Conservation (phyloP, 768 basidiomycete species). For the Mycena rosella region DNA sequence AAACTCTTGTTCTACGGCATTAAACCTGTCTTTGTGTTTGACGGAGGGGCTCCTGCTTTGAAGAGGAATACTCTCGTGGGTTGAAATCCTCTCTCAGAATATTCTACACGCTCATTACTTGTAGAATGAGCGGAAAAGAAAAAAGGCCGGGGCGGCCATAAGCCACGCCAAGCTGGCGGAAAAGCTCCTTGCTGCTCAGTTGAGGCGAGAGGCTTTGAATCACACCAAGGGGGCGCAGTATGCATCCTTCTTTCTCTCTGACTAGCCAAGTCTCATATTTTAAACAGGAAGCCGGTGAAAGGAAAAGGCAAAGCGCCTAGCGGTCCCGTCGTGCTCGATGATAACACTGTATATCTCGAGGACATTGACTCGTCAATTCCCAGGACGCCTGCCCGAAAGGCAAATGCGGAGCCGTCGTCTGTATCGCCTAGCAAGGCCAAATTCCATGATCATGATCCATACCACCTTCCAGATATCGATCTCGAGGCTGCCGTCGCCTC, state of each 20-base stretch:
- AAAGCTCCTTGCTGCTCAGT: constrained; percentile 90
- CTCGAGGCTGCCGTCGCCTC: constrained; percentile 72
- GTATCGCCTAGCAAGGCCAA: constrained; percentile 71
- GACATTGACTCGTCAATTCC: constrained; percentile 73
- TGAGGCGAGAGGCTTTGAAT: constrained; percentile 89
- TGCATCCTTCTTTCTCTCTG: constrained; percentile 32
- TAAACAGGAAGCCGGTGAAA: constrained; percentile 45
- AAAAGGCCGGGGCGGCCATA: constrained; percentile 90
- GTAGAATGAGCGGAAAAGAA: constrained; percentile 88
- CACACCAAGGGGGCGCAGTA: constrained; percentile 63
- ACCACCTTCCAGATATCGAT: constrained; percentile 88
- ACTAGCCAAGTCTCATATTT: not conserved
- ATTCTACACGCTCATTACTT: constrained; percentile 1
- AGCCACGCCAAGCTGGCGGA: constrained; percentile 92
- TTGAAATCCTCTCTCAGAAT: not conserved
- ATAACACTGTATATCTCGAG: constrained; percentile 89
- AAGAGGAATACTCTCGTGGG: constrained; percentile 92
- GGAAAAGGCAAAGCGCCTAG: constrained; percentile 61
- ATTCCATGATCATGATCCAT: constrained; percentile 89
- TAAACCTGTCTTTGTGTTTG: constrained; percentile 98
- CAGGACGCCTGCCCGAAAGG: constrained; percentile 64
- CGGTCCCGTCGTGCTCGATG: constrained; percentile 68
- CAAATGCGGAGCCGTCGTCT: constrained; percentile 54
- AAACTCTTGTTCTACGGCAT: constrained; percentile 98
- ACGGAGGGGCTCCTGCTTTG: constrained; percentile 93